A percentile compares a stretch with the other conserved stretches of the same genome.
These are phyloP conservation scores for Boletus coccyginus DNA, from an alignment of 768 basidiomycete species.

Conservation along the genomic window DNA sequence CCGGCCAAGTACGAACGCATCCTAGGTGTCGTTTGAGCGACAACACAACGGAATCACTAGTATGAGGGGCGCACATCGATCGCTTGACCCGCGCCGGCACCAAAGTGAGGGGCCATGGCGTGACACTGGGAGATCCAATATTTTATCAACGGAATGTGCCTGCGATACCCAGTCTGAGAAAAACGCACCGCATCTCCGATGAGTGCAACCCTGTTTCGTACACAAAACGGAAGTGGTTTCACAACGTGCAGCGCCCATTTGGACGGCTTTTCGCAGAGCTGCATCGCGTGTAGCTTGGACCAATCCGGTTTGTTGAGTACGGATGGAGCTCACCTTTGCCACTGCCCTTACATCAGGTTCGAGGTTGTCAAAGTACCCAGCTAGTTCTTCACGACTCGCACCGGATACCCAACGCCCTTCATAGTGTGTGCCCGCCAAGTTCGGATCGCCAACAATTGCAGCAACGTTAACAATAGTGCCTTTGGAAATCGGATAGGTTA, in stretches of 20 bases:
- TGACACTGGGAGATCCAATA: constrained; percentile 14
- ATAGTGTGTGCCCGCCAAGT: constrained; percentile 28
- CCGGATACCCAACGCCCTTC: constrained; percentile 33
- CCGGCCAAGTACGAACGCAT: constrained; percentile 23
- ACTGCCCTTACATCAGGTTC: constrained; percentile 35
- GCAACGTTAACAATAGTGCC: constrained; percentile 37
- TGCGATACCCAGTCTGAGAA: not conserved
- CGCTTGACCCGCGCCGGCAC: constrained; percentile 28
- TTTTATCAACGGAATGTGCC: not conserved
- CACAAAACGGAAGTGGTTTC: constrained; percentile 39
- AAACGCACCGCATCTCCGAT: constrained; percentile 49
- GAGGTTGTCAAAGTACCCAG: constrained; percentile 31
- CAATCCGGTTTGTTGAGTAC: not conserved
- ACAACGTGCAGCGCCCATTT: constrained; percentile 47
- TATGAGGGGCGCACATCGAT: constrained; percentile 15
- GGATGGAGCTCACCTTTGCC: constrained; percentile 21
- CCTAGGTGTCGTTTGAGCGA: not conserved
- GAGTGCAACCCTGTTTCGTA: constrained; percentile 40
- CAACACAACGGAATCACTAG: too few relatives aligned
- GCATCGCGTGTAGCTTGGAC: not conserved
- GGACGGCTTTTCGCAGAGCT: constrained; percentile 37
- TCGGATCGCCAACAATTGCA: constrained; percentile 30
- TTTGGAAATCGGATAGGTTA: constrained; percentile 39
- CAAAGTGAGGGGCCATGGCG: constrained; percentile 25
- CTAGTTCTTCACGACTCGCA: constrained; percentile 33